Base-by-base conservation (phyloP, 495 filamentous ascomycete genomes). In the Usnea hakonensis region DNA sequence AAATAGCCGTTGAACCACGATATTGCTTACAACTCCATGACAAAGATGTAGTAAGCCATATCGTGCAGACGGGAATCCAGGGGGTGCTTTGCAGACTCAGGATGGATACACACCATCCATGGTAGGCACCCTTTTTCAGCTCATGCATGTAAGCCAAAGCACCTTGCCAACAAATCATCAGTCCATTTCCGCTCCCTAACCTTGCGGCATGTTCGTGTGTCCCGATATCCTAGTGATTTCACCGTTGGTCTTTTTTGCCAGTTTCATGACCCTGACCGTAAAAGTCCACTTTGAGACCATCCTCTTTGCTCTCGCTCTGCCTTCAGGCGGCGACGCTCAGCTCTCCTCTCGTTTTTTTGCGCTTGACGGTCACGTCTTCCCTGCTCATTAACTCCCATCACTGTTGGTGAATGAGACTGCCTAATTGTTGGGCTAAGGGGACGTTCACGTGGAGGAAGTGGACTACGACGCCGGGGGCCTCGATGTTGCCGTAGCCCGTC, bases 271-370 rank as follows among this genome's bases (percentile, higher is more conserved):
- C 14, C 46, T 50, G 38, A 37, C 5, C 8, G 28, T 26, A 13
- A 44, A 19, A 11, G 28, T n/a, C 30, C 23, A 61, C 23, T 55
- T 43, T 53, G 21, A 46, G 52, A n/a, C 21, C 36, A 41, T 21
- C 14, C 36, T 19, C 40, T 41, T 40, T 28, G 60, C 41, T 62
- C 60, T 46, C 60, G 60, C 38, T 62, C 52, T 44, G 60, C 53
- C 33, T 57, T 57, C 14, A 62, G 53, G 46, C 60, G 60, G 26
- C 40, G 37, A 37, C 60, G 60, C 37, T 57, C 60, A 33, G 52
- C 56, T 53, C 44, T 43, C 26, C 55, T 57, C 55, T 64, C 61
- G 32, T 54, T n/a, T 28, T 64, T 60, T 21, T 37, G 40, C 19
- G 38, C 23, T 37, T 58, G 55, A 55, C 63, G 63, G 37, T 61